These are phyloP conservation scores for Coccinonectria pachysandricola DNA, from an alignment of 2,329 filamentous ascomycete species.

Conservation along the genomic window DNA sequence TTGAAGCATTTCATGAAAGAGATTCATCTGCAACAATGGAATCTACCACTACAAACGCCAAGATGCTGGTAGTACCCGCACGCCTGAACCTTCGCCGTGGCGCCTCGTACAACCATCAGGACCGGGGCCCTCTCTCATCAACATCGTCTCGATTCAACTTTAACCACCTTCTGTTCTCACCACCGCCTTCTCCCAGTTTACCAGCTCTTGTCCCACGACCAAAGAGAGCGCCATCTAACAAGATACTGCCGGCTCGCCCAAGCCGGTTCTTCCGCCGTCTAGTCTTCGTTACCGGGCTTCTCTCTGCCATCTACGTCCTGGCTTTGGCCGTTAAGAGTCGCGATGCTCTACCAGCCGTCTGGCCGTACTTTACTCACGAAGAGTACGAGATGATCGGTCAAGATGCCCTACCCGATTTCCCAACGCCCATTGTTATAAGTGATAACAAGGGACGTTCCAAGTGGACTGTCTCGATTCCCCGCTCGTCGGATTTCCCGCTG, in stretches of 20 bases:
- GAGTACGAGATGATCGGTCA: constrained; percentile 59
- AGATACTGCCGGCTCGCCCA: constrained; percentile 37
- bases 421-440: constrained; percentile 60
- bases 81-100: constrained; percentile 49
- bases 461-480: constrained; percentile 77
- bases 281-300: constrained; percentile 41
- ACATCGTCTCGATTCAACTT: constrained; percentile 55
- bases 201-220: constrained; percentile 57
- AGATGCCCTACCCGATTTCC: constrained; percentile 56
- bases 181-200: constrained; percentile 61
- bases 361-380: constrained; percentile 35
- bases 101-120: constrained; percentile 45
- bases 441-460: constrained; percentile 54
- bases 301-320: constrained; percentile 40
- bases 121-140: constrained; percentile 45
- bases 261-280: constrained; percentile 47
- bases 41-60: constrained; percentile 33
- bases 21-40: too few relatives aligned
- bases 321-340: constrained; percentile 18
- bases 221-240: constrained; percentile 48
- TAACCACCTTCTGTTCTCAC: constrained; percentile 56
- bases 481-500: constrained; percentile 55
- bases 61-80: constrained; percentile 43
- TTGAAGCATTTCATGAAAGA: too few relatives aligned
- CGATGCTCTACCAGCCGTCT: constrained; percentile 19